These are phyloP conservation scores for Gossypium trilobum DNA, from an alignment of 441 rosid genomes.

Conservation along the genomic window DNA sequence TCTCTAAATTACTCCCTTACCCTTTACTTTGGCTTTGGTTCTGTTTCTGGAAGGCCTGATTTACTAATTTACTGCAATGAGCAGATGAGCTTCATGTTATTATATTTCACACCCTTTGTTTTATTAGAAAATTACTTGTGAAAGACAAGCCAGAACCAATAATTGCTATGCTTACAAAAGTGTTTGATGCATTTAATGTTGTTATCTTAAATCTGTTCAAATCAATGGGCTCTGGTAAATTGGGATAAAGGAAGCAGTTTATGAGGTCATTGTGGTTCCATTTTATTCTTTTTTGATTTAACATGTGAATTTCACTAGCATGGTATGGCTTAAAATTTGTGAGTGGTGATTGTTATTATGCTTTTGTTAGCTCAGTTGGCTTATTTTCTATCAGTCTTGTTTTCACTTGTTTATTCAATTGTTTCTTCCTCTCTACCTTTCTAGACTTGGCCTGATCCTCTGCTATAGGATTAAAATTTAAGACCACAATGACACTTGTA, in stretches of 20 bases:
- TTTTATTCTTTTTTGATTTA: background rate
- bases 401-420: background rate
- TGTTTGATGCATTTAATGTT: background rate
- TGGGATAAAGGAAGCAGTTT: background rate
- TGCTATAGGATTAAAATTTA: background rate
- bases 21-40: background rate
- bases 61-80: background rate
- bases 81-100: background rate
- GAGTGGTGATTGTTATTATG: background rate
- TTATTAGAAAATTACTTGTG: background rate
- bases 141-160: background rate
- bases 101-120: background rate
- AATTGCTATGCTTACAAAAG: background rate
- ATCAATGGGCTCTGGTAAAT: background rate
- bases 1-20: background rate
- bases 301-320: background rate
- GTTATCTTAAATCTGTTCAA: slow-evolving; percentile 2
- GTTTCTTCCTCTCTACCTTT: background rate
- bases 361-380: background rate
- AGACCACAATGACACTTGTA: background rate
- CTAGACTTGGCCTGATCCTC: background rate
- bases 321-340: background rate
- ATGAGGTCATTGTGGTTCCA: background rate
- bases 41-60: background rate
- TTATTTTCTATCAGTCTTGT: background rate